Base-by-base conservation (phyloP, 257 asterid species). In the Petrea volubilis region DNA sequence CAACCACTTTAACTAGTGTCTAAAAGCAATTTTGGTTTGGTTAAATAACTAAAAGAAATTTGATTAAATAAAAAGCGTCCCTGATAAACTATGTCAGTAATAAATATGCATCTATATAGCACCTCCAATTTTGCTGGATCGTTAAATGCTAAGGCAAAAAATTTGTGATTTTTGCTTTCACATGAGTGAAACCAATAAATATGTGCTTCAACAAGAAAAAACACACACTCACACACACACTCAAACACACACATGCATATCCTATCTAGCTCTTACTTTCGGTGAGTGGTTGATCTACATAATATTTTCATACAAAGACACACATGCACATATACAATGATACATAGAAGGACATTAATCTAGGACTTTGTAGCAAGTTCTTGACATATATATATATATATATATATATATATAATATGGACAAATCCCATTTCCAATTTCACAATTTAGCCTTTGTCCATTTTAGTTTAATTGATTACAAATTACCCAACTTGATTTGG, bases 271-370 rank as follows among this genome's bases (percentile, higher is more conserved):
- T 40, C 12, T 24, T 28, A 34, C 55, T 53, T 72, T 51, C 64
- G 76, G 76, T 28, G 70, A 64, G 56, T 11, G 4, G 63, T 61
- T 61, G 40, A 72, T 50, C 60, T 60, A 56, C 69, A 23, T 61
- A 8, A 61, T 10, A 36, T 13, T 64, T 28, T 29, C 72, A 31
- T 49, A 49, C 18, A 65, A 29, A 49, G 10, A 5, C 20, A 25
- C 18, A 27, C 17, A 25, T 6, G 38, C 10, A 55, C 12, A 55
- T 23, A 36, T 11, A 28, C 15, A 10, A 64, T 25, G 25, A 44
- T 25, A 64, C 23, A 13, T 7, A 29, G 51, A 61, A 7, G 38
- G 38, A 3, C 38, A 31, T 31, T 1, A 13, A 2, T 25, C n/a
- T 17, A 34, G 17, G 8, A 17, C 56, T 49, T 49, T 49, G 21